Evolutionary conservation across 306 rosid genomes (phyloP), one percentile per base, ranked within the genome.

Genomic region (Dryas octopetala): DNA sequence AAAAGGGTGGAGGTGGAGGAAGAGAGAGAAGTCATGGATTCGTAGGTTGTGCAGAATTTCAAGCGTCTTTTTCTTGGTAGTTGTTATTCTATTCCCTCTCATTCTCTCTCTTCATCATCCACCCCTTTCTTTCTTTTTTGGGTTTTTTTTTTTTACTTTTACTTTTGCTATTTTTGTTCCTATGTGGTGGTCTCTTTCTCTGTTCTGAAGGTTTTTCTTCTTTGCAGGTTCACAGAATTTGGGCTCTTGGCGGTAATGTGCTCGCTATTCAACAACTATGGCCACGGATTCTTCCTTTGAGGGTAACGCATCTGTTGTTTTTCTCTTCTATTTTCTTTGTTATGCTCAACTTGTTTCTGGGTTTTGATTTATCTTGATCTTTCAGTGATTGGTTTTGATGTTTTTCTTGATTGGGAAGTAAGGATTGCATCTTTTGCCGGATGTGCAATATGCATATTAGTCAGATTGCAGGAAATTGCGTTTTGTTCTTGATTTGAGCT

Each of bases 231-330:
- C 63, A 19, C 45, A 65, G 19, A 83, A 74, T 81, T 62, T 73
- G 55, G 75, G 81, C 46, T 87, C 77, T 85, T 63, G 72, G 74
- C 63, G 81, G 85, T 87, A 90, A 91, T 91, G 98, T 83, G 69
- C 73, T 83, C 83, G 47, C 40, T 65, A 59, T 81, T 88, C 75
- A 58, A 49, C 70, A 74, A 62, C 82, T 74, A 83, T 88, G 90
- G 80, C 93, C 67, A 49, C 86, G 43, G 96, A 91, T 90, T 95
- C 91, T 62, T 83, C 97, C 83, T 64, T 60, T 19, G 88, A 87
- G 66, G 97, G 97, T 94, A 85, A 79, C 71, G 45, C 38, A 19
- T 19, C 68, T 6, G 57, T 28, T 80, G 17, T n/a, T 62, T 47
- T 28, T 60, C 74, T 49, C 23, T 50, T 32, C 48, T 13, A 14